Percentiles rank a stretch among this genome's conserved stretches.
These are phyloP conservation scores for Fragaria iinumae DNA, from an alignment of 306 rosid species.

Conservation along the genomic window DNA sequence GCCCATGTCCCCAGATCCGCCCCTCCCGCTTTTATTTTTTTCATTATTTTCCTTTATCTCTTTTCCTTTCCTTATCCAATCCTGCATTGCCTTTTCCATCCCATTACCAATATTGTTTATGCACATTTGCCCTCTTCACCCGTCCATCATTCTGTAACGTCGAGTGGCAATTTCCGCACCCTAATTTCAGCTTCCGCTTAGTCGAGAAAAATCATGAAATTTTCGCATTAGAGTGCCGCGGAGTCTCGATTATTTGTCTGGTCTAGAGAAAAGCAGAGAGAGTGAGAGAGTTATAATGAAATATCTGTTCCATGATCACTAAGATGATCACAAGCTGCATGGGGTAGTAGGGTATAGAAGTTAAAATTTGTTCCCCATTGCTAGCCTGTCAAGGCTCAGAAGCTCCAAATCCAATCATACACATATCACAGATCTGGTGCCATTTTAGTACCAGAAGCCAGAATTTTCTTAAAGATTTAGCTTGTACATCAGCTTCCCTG, in stretches of 20 bases:
- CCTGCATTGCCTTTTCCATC: constrained; percentile 26
- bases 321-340: constrained; percentile 10
- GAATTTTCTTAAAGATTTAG: constrained; percentile 21
- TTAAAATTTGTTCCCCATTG: constrained; percentile 41
- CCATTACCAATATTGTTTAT: constrained; percentile 10
- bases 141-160: not conserved
- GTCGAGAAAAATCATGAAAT: not conserved
- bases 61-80: constrained; percentile 35
- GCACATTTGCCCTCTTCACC: not conserved
- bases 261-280: constrained; percentile 10
- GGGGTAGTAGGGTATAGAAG: constrained; percentile 45
- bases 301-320: constrained; percentile 3
- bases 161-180: not conserved
- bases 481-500: constrained; percentile 23
- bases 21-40: constrained; percentile 37
- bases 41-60: constrained; percentile 43
- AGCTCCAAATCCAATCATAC: constrained; percentile 24
- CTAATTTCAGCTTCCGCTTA: not conserved
- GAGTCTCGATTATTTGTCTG: constrained; percentile 15
- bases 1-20: constrained; percentile 72
- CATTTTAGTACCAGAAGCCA: constrained; percentile 27
- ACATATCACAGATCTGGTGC: constrained; percentile 34
- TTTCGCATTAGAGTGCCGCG: not conserved
- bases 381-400: constrained; percentile 60
- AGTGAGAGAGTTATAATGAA: not conserved